Conservation (phyloP, 208 protist genomes). For the Endotrypanum monterogeii region DNA sequence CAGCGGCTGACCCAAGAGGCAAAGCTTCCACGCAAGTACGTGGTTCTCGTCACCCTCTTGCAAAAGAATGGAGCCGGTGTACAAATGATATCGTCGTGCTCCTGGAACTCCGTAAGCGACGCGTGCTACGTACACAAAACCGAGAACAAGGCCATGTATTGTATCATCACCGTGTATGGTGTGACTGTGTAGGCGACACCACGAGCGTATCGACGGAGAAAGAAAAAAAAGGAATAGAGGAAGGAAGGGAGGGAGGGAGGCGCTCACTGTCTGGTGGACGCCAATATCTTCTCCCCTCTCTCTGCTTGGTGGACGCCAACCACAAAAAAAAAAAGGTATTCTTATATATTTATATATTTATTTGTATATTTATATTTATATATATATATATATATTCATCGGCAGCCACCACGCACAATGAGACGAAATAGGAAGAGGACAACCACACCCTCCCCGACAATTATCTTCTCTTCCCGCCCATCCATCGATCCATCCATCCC, state of each 20-base stretch:
- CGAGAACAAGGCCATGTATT: conserved; percentile 86
- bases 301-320: no score
- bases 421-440: no score
- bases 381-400: no score
- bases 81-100: conserved; percentile 80
- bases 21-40: conserved; percentile 91
- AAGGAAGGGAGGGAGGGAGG: neutral
- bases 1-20: conserved; percentile 81
- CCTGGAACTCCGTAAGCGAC: conserved; percentile 90
- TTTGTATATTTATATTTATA: no score
- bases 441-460: no score
- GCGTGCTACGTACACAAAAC: conserved; percentile 78
- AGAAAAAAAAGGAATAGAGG: no score
- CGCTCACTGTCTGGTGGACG: neutral
- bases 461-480: no score
- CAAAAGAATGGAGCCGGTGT: conserved; percentile 91
- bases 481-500: no score
- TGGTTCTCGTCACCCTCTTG: conserved; percentile 81
- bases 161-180: conserved; percentile 87
- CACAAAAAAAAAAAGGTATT: no score
- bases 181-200: conserved; percentile 47
- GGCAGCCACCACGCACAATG: no score
- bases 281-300: neutral
- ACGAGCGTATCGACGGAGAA: neutral
- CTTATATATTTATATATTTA: no score